Conservation (phyloP, 2,329 filamentous ascomycete genomes). For the Thelonectria discophora region DNA sequence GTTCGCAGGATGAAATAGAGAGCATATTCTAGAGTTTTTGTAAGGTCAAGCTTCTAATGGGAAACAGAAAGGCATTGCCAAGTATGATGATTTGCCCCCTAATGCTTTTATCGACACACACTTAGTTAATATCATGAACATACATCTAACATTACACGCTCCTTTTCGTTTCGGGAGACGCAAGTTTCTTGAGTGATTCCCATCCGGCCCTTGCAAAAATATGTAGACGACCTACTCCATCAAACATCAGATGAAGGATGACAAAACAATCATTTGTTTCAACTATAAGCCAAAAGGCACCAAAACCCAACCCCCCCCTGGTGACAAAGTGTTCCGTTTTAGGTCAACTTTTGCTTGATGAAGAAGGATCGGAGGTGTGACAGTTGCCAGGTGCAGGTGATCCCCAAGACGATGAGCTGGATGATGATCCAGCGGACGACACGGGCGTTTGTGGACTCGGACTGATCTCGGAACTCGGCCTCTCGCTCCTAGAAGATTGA, state of each 20-base stretch:
- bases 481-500: constrained; percentile 79
- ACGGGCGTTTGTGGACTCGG: constrained; percentile 88
- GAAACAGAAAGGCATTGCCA: constrained; percentile 44
- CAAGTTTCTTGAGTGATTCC: constrained; percentile 20
- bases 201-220: constrained; percentile 22
- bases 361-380: constrained; percentile 97
- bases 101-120: constrained; percentile 6
- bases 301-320: too few relatives aligned
- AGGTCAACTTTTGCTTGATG: constrained; percentile 99
- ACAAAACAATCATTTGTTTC: constrained; percentile 12
- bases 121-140: constrained; percentile 34
- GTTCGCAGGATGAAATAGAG: constrained; percentile 43
- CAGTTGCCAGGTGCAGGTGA: constrained; percentile 96
- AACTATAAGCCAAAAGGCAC: constrained; percentile 12
- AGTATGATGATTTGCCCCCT: constrained; percentile 28
- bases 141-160: constrained; percentile 38
- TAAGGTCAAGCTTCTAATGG: constrained; percentile 48
- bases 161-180: constrained; percentile 16
- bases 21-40: constrained; percentile 46
- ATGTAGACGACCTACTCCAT: constrained; percentile 20
- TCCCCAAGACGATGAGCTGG: constrained; percentile 83
- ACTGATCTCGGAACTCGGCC: constrained; percentile 97
- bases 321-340: too few relatives aligned
- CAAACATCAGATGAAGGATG: constrained; percentile 22
- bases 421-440: constrained; percentile 95